Evolutionary conservation across 306 rosid genomes (phyloP), one percentile per base, ranked within the genome.

Genomic region (Acmispon strigosus): DNA sequence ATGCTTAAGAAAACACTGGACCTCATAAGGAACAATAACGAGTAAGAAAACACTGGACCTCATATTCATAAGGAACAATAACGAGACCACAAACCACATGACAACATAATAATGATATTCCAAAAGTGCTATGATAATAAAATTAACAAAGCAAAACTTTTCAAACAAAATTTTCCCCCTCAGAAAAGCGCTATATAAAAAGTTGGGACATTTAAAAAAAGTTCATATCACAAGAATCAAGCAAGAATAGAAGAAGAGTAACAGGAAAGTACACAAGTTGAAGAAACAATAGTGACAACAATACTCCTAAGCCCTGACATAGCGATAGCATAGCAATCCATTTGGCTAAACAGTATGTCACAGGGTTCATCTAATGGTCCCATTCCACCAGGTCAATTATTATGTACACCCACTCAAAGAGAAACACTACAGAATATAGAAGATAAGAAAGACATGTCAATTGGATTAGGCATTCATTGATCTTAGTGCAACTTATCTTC

Each of bases 361-460:
- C 17, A 64, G 8, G 13, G 48, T 48, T 64, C 53, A 51, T 47
- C 27, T 39, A 65, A 72, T 19, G 70, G 77, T 24, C 72, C 75
- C 61, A 65, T 29, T 58, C 64, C 74, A 68, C 51, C 5, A 17
- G 10, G 51, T 42, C 65, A 51, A 58, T 15, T 50, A 49, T 50
- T 41, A 69, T 29, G 52, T 62, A 62, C 50, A 50, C 51, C 73
- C 22, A 74, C 60, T 69, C 41, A 39, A 41, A 53, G 51, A 19
- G 27, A 61, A 24, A 52, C 5, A 49, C 24, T 8, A 15, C 66
- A 56, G 8, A 42, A 70, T 41, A n/a, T 7, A 29, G 14, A 24
- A 8, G 69, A 64, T 74, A 61, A 70, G 65, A 70, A 68, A 58
- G 81, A 75, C 65, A 70, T 37, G 10, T 74, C 45, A 70, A 69